Evolutionary conservation across 2,329 filamentous ascomycete genomes (phyloP).

Genomic region (Pseudopithomyces chartarum): DNA sequence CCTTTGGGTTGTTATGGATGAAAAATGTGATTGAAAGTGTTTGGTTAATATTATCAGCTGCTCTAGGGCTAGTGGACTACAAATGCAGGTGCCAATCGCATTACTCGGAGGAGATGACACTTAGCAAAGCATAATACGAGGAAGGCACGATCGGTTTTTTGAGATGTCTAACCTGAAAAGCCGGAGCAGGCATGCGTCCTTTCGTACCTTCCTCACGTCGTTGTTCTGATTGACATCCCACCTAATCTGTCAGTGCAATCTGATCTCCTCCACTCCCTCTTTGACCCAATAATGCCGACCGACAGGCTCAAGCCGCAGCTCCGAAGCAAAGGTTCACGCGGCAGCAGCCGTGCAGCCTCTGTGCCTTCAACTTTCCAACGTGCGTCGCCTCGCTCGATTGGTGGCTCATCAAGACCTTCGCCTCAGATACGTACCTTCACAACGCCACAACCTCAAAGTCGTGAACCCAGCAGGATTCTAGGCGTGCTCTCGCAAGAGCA

Average conservation of each 20-base stretch:
- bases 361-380: constrained; percentile 12
- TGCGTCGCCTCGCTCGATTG: constrained; percentile 14
- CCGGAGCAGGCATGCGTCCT: constrained; percentile 20
- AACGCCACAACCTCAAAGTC: background rate
- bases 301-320: constrained; percentile 9
- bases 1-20: no score
- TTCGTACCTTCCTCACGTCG: constrained; percentile 21
- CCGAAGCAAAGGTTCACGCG: constrained; percentile 16
- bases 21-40: no score
- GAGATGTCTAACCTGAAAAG: no score
- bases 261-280: background rate
- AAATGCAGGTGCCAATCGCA: no score
- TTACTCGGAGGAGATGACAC: no score
- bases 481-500: background rate
- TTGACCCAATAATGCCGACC: constrained; percentile 17
- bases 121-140: no score
- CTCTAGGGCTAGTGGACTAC: background rate
- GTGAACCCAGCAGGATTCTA: background rate
- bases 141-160: background rate
- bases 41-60: background rate
- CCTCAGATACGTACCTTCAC: background rate
- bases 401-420: background rate
- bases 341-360: constrained; percentile 10
- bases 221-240: background rate
- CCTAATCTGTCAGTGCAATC: background rate